Percentiles rank a stretch among this genome's conserved stretches.
Conservation (phyloP, 140 eudicot genomes). For the Cichorium intybus region DNA sequence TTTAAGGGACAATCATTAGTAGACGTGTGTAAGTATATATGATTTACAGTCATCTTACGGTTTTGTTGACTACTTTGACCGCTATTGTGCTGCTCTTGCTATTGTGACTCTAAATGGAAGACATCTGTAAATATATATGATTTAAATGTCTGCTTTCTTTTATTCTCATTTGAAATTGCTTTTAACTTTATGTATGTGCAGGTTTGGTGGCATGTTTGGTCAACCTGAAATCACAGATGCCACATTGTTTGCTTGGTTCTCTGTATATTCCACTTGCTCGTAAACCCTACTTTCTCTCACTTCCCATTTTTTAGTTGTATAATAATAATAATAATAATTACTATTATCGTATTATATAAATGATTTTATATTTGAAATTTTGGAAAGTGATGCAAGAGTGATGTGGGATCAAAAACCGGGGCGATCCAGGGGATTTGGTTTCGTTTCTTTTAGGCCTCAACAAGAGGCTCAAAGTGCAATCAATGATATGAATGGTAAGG, state of each 20-base stretch:
- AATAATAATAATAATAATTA: too few relatives aligned
- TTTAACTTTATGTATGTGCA: slow-evolving; percentile 26
- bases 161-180: neutral
- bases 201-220: slow-evolving; percentile 96
- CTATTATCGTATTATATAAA: too few relatives aligned
- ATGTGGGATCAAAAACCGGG: slow-evolving; percentile 99
- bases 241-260: slow-evolving; percentile 78
- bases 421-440: too few relatives aligned
- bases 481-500: slow-evolving; percentile 81
- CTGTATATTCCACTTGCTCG: slow-evolving; percentile 89
- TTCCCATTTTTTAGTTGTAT: neutral
- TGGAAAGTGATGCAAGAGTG: slow-evolving; percentile 85
- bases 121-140: slow-evolving; percentile 59
- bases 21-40: too few relatives aligned
- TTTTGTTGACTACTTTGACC: slow-evolving; percentile 93
- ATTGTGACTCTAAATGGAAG: slow-evolving; percentile 91
- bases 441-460: slow-evolving; percentile 89
- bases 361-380: too few relatives aligned
- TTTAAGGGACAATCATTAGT: too few relatives aligned
- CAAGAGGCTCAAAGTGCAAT: slow-evolving; percentile 97
- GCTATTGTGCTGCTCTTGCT: slow-evolving; percentile 88
- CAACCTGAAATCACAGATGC: slow-evolving; percentile 98
- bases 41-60: slow-evolving; percentile 86
- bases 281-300: slow-evolving; percentile 37
- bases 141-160: neutral